These are phyloP conservation scores for Aspergillus pseudoglaucus DNA, from an alignment of 2,329 filamentous ascomycete genomes.

Conservation along the genomic window DNA sequence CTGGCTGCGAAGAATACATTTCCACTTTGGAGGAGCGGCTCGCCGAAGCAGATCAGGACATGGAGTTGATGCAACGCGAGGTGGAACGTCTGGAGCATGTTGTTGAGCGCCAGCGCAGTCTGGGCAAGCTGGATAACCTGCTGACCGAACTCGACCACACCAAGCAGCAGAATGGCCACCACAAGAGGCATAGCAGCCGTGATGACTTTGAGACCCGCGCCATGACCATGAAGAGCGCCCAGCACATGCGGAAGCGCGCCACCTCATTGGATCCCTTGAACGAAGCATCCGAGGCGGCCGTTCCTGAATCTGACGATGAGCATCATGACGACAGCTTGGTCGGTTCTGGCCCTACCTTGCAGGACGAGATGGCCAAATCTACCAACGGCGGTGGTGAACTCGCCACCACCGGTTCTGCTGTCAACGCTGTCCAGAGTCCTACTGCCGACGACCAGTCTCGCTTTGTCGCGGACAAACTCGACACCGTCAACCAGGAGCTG, in stretches of 20 bases:
- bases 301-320: slow-evolving; percentile 35
- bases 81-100: slow-evolving; percentile 92
- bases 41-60: slow-evolving; percentile 91
- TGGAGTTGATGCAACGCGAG: slow-evolving; percentile 94
- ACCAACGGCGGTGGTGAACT: slow-evolving; percentile 26
- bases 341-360: slow-evolving; percentile 26
- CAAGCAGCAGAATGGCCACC: slow-evolving; percentile 49
- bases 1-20: slow-evolving; percentile 90
- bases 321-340: slow-evolving; percentile 24
- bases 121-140: slow-evolving; percentile 89
- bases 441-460: slow-evolving; percentile 73
- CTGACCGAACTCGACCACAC: slow-evolving; percentile 78
- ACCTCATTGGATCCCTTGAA: slow-evolving; percentile 37
- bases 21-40: slow-evolving; percentile 92
- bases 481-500: slow-evolving; percentile 84
- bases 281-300: slow-evolving; percentile 40
- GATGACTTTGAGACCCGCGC: slow-evolving; percentile 12
- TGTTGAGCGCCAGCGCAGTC: slow-evolving; percentile 86
- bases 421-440: slow-evolving; percentile 42
- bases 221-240: slow-evolving; percentile 12
- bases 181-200: slow-evolving; percentile 3
- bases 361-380: slow-evolving; percentile 15
- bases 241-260: slow-evolving; percentile 24
- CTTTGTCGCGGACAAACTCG: slow-evolving; percentile 86
- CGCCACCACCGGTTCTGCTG: slow-evolving; percentile 25